Evolutionary conservation across 2,329 filamentous ascomycete genomes (phyloP).

Genomic region (Penicillium sp.): DNA sequence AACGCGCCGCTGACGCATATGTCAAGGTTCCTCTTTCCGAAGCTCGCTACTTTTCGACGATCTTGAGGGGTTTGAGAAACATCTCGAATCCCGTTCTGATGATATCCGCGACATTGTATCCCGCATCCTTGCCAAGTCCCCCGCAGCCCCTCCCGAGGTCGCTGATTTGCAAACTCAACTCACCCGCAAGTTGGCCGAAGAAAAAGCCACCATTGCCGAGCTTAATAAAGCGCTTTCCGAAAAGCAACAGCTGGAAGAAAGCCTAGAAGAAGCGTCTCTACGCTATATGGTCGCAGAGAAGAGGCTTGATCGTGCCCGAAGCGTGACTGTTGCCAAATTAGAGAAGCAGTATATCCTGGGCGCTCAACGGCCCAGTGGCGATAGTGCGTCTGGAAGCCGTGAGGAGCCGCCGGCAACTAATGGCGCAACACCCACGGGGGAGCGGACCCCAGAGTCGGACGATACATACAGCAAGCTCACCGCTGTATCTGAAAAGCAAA

Average conservation of each 20-base stretch:
- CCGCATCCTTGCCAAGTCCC: conserved; percentile 62
- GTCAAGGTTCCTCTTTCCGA: conserved; percentile 47
- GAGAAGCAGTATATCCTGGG: conserved; percentile 85
- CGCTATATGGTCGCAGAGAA: conserved; percentile 96
- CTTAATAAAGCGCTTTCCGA: conserved; percentile 76
- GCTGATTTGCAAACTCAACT: conserved; percentile 76
- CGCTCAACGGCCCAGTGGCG: conserved; percentile 55
- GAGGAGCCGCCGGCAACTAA: conserved; percentile 60
- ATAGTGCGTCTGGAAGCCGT: conserved; percentile 54
- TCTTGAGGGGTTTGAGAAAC: conserved; percentile 71
- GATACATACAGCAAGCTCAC: conserved; percentile 76
- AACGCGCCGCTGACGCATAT: conserved; percentile 11
- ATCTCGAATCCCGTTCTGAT: conserved; percentile 76
- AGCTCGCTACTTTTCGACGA: conserved; percentile 62
- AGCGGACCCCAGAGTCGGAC: conserved; percentile 70
- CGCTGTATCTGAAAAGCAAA: conserved; percentile 79
- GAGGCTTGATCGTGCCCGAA: conserved; percentile 87
- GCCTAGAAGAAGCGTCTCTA: conserved; percentile 84
- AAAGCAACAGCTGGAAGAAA: conserved; percentile 83
- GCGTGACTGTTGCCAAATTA: conserved; percentile 85
- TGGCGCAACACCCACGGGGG: conserved; percentile 57
- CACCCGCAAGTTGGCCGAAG: conserved; percentile 73
- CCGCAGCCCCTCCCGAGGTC: conserved; percentile 66
- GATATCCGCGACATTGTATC: conserved; percentile 77
- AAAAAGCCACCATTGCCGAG: conserved; percentile 80